Evolutionary conservation across 1,284 basidiomycete genomes (phyloP), one percentile per base, ranked within the genome.

Genomic region (Cryptococcus sp.): DNA sequence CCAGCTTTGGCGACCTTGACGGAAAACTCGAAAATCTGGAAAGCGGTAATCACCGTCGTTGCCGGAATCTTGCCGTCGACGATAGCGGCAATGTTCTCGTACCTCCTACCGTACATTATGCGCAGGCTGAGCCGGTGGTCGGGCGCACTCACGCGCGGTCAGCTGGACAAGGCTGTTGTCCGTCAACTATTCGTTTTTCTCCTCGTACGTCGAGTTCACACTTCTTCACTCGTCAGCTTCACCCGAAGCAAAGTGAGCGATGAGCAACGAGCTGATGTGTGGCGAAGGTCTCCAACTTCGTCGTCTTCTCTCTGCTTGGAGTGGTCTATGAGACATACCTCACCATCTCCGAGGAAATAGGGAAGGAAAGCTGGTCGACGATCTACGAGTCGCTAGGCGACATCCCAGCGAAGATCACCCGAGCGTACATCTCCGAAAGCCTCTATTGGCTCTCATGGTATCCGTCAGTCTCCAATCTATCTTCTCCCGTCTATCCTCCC

Each of bases 381-480:
- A 69, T 71, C 22, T 64, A 59, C 22, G 50, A 53, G 13, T 59
- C 58, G 39, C 47, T 74, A 5, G 69, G 68, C 8, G 62, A 70
- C 41, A 48, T 71, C 2, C 68, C 67, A 3, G 66, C 66, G 6
- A 66, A 74, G 31, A 58, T 74, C 38, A 65, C 69, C 1, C 62
- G 63, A 42, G 64, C 70, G n/a, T 74, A 74, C 58, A 74, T 74
- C 55, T 66, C 69, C 6, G 60, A 74, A 41, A 69, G 64, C 50
- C 55, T 65, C 2, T 74, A 72, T 44, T 74, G 72, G 72, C 54
- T 74, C 1, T 72, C 70, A 3, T 74, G 71, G 71, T 74, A 66
- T 44, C 72, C 72, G 71, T 74, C 35, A 53, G 72, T 65, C 20
- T 39, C 3, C 31, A 8, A 3, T 35, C 19, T 50, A 13, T 17